Base-by-base conservation (phyloP, 805 yeast genomes). In the Wickerhamomyces kurtzmanii region DNA sequence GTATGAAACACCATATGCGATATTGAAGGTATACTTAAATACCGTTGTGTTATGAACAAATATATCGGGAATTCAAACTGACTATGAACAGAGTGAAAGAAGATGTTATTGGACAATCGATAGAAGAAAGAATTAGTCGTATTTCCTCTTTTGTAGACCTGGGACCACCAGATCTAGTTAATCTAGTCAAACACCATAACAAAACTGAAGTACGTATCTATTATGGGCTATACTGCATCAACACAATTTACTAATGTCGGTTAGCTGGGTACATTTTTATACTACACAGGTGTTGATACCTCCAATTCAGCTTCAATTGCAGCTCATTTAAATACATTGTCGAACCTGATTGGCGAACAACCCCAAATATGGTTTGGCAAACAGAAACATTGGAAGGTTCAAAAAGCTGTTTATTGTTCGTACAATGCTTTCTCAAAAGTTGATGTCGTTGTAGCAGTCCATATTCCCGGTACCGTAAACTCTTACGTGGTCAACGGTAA, bases 291-390 rank as follows among this genome's bases (percentile, higher is more conserved):
- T 6, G 65, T 75, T 3, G 89, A 82, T 45, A 76, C 81, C 12
- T 73, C 84, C 15, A 77, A 73, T 42, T 70, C 84, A 11, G 82
- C 91, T 1, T 68, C 86, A 2, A 74, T 82, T 30, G 87, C 89
- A 8, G 86, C 86, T 2, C 74, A 75, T 32, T 55, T 81, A 31
- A 81, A 79, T 47, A 67, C 72, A 6, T 49, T 82, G 37, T 77
- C 85, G 19, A 80, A 70, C 30, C 59, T 75, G 20, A 73, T 82
- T 17, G 51, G 67, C 15, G 72, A 68, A 33, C 57, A 69, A 18
- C 72, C 75, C 5, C 94, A 82, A 49, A 57, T 69, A 24, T 82
- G 94, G 94, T 82, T 80, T 56, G 86, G 87, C 10, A 83, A 75
- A 45, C 66, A 63, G 37, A 80, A 71, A 43, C 65, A 65, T 34